These are phyloP conservation scores for Spencermartinsiella ligniputridi DNA, from an alignment of 1,139 yeast species.

Conservation along the genomic window DNA sequence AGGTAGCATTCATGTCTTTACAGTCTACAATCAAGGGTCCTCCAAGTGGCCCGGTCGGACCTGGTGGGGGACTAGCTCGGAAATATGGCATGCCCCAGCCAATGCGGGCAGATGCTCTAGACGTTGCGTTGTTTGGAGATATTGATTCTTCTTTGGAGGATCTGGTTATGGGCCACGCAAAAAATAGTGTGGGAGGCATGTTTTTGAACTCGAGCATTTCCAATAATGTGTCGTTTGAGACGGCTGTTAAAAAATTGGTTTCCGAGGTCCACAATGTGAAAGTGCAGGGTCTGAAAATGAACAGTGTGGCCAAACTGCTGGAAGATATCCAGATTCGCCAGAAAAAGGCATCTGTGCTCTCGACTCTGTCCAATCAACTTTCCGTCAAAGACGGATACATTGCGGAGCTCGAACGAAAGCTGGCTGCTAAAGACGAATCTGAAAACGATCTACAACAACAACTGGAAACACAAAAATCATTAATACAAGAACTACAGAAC, in stretches of 20 bases:
- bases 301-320: conserved; percentile 39
- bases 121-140: conserved; percentile 77
- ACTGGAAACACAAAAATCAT: not conserved
- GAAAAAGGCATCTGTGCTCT: conserved; percentile 17
- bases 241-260: conserved; percentile 42
- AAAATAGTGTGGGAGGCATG: conserved; percentile 55
- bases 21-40: conserved; percentile 13
- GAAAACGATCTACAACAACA: not conserved
- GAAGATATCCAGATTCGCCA: conserved; percentile 28
- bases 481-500: not conserved
- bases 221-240: conserved; percentile 50
- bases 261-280: conserved; percentile 45
- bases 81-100: not conserved
- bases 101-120: conserved; percentile 41
- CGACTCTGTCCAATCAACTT: conserved; percentile 20
- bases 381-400: conserved; percentile 23
- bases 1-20: conserved; percentile 56
- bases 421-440: conserved; percentile 10
- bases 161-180: conserved; percentile 51
- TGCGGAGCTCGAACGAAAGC: conserved; percentile 19
- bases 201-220: conserved; percentile 60
- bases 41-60: not conserved
- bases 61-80: not conserved
- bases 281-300: conserved; percentile 42
- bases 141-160: conserved; percentile 61